Conservation (phyloP, 768 basidiomycete species). For the Pseudohyphozyma bogoriensis region DNA sequence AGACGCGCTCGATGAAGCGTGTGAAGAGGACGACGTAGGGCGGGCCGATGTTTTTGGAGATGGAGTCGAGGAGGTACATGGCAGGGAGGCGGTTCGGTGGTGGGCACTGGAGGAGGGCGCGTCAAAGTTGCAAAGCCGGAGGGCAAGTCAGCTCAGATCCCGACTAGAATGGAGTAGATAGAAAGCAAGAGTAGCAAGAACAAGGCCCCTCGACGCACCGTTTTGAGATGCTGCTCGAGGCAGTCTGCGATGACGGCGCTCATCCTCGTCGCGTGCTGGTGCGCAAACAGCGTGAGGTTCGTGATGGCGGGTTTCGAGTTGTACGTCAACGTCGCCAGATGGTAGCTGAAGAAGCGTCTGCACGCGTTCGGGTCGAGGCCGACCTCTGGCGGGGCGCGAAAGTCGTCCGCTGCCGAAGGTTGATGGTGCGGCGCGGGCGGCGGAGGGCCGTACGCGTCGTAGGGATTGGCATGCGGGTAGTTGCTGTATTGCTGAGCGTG, state of each 20-base stretch:
- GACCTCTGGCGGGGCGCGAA: constrained; percentile 20
- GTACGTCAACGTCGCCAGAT: constrained; percentile 72
- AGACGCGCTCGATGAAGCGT: constrained; percentile 67
- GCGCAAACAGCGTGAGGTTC: constrained; percentile 79
- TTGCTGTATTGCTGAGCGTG: too few relatives aligned
- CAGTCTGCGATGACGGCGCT: constrained; percentile 70
- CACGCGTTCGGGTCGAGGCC: constrained; percentile 54
- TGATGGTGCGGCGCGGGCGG: constrained; percentile 47
- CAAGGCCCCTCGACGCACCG: constrained; percentile 58
- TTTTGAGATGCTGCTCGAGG: constrained; percentile 69
- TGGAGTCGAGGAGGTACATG: constrained; percentile 91
- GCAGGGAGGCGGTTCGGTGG: constrained; percentile 83
- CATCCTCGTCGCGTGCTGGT: constrained; percentile 62
- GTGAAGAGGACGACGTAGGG: constrained; percentile 83
- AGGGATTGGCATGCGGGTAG: constrained; percentile 31
- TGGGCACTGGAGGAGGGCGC: constrained; percentile 58
- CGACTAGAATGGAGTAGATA: not conserved
- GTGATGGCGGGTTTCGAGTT: constrained; percentile 95
- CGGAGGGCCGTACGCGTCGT: constrained; percentile 42
- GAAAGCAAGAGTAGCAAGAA: not conserved
- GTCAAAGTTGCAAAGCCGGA: not conserved
- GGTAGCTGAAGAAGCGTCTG: constrained; percentile 63
- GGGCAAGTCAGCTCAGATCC: not conserved
- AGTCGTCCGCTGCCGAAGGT: constrained; percentile 30
- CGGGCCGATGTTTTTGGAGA: constrained; percentile 89